Evolutionary conservation across 352 stramenopile genomes (phyloP), one percentile per base, ranked within the genome.

Genomic region (Aphanomyces stellatus): DNA sequence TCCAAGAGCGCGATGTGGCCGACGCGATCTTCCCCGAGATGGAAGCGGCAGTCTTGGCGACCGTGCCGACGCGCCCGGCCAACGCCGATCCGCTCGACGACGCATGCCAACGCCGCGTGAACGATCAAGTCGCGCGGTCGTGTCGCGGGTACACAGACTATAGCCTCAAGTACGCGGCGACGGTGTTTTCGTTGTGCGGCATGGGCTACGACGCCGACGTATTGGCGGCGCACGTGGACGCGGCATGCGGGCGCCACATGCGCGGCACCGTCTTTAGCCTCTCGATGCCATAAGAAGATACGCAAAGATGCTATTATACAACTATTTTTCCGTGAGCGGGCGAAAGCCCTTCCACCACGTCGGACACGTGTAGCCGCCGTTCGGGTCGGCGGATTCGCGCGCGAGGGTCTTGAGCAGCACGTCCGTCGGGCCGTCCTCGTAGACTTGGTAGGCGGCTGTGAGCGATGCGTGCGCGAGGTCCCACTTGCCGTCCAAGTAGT

Each of bases 401-500:
- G 98, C 88, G 65, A 99, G 90, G 43, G 89, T 85, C 62, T 89
- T 87, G 34, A 91, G 85, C 34, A 97, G 88, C n/a, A 97, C 94
- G 75, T 98, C 92, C 4, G 81, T 91, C 8, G 82, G 83, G 0
- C 84, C 89, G 60, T 93, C 87, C 55, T 90, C 84, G 83, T 92
- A 87, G 43, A 97, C 88, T 61, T 98, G 93, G 60, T 98, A 95
- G 8, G 94, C 93, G 19, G 75, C 59, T 3, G 85, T 88, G 17
- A 99, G 77, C 41, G 86, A 83, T 31, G 85, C 68, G 40, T 89
- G 84, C 31, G 91, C 93, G 6, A 79, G 48, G 24, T 86, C 78
- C 93, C 95, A 99, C 60, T 98, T 88, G 37, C 96, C 96, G 4
- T 80, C 76, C 43, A 99, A 91, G 68, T 99, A 99, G 8, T 87